These are phyloP conservation scores for Daedaleopsis sinensis DNA, from an alignment of 768 basidiomycete species.

Conservation along the genomic window DNA sequence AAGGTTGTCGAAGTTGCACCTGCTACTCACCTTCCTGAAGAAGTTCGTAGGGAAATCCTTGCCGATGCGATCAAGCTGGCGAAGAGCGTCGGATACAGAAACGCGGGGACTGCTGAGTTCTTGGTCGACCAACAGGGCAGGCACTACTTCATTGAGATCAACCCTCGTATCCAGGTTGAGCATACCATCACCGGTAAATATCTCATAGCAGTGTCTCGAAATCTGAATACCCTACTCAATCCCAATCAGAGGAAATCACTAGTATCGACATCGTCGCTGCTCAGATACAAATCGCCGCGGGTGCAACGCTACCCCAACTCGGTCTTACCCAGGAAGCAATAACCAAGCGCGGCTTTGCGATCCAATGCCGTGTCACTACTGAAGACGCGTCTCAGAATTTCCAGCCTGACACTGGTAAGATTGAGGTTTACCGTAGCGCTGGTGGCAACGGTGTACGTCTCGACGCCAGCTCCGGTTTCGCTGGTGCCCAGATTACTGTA, in stretches of 20 bases:
- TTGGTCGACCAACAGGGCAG: slow-evolving; percentile 95
- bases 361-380: slow-evolving; percentile 98
- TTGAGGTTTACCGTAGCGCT: slow-evolving; percentile 98
- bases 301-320: slow-evolving; percentile 92
- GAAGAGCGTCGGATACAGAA: slow-evolving; percentile 90
- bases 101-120: slow-evolving; percentile 98
- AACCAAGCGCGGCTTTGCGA: slow-evolving; percentile 94
- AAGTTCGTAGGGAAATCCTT: slow-evolving; percentile 86
- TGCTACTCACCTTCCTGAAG: slow-evolving; percentile 90
- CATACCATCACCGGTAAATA: slow-evolving; percentile 93
- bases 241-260: slow-evolving; percentile 89
- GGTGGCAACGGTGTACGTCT: slow-evolving; percentile 98
- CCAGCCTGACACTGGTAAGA: slow-evolving; percentile 99
- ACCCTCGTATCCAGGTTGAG: slow-evolving; percentile 99
- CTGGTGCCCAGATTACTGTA: slow-evolving; percentile 98
- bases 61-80: slow-evolving; percentile 93
- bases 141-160: slow-evolving; percentile 99
- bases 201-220: background rate
- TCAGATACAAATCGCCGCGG: slow-evolving; percentile 99
- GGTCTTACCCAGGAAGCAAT: slow-evolving; percentile 96
- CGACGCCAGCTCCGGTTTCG: slow-evolving; percentile 96
- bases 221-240: slow-evolving; percentile 4
- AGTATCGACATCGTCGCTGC: slow-evolving; percentile 99
- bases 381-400: slow-evolving; percentile 92
- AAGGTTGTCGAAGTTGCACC: slow-evolving; percentile 99